Conservation (phyloP, 495 filamentous ascomycete genomes). For the Collariella sp. region DNA sequence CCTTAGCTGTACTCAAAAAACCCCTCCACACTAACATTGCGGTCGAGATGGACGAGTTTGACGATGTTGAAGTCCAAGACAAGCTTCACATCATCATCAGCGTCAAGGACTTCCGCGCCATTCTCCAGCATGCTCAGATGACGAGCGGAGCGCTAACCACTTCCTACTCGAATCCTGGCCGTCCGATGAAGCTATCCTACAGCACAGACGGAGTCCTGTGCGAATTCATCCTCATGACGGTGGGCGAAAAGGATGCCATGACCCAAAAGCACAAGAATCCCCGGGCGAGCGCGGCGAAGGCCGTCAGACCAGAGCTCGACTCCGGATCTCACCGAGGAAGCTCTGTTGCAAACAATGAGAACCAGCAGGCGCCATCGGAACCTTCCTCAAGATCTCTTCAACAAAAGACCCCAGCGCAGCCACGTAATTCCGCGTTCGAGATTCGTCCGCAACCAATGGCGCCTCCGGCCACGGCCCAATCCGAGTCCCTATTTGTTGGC, state of each 20-base stretch:
- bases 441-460: slow-evolving; percentile 34
- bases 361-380: slow-evolving; percentile 2
- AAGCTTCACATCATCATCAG: slow-evolving; percentile 77
- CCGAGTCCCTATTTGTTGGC: slow-evolving; percentile 70
- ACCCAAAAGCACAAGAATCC: slow-evolving; percentile 35
- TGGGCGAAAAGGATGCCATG: slow-evolving; percentile 56
- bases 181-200: slow-evolving; percentile 79
- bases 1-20: slow-evolving; percentile 76
- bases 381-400: slow-evolving; percentile 8
- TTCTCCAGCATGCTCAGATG: slow-evolving; percentile 75
- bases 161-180: slow-evolving; percentile 69
- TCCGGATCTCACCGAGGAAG: slow-evolving; percentile 29
- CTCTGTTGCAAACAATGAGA: slow-evolving; percentile 20
- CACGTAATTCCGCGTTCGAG: slow-evolving; percentile 26
- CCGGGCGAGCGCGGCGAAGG: slow-evolving; percentile 22
- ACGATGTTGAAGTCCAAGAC: slow-evolving; percentile 65
- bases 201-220: slow-evolving; percentile 61
- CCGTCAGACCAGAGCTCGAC: slow-evolving; percentile 28
- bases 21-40: slow-evolving; percentile 88
- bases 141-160: slow-evolving; percentile 61
- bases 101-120: slow-evolving; percentile 91
- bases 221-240: slow-evolving; percentile 92
- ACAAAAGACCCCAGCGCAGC: slow-evolving; percentile 11
- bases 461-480: slow-evolving; percentile 53
- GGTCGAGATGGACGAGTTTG: slow-evolving; percentile 78